These are phyloP conservation scores for Cryphonectria parasitica DNA, from an alignment of 2,329 filamentous ascomycete species.

Conservation along the genomic window DNA sequence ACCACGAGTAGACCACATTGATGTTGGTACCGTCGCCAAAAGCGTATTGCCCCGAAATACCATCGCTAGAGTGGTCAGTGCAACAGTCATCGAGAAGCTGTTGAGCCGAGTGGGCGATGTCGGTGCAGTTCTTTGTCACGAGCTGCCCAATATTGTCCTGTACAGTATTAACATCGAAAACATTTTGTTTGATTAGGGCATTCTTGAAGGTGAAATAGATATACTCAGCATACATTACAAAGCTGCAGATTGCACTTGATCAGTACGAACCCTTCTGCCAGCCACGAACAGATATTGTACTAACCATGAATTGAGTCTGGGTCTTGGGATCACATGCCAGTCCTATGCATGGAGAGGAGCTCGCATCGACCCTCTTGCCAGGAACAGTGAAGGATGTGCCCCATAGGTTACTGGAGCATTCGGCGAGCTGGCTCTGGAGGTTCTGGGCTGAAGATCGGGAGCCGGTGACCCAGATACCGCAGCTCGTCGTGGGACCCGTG, in stretches of 20 bases:
- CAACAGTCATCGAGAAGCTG: conserved; percentile 8
- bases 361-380: neutral
- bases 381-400: neutral
- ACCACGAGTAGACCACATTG: neutral
- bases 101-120: neutral
- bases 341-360: conserved; percentile 13
- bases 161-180: neutral
- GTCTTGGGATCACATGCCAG: conserved; percentile 6
- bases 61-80: neutral
- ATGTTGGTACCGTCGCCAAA: conserved; percentile 8
- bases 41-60: neutral
- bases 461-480: neutral
- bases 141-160: neutral
- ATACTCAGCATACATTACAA: neutral
- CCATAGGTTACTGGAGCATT: neutral
- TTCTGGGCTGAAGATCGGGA: neutral
- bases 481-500: neutral
- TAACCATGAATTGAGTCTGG: conserved; percentile 1
- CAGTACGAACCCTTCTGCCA: neutral
- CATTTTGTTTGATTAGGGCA: neutral
- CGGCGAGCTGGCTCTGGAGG: neutral
- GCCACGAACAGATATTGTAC: neutral
- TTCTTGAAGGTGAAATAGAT: neutral
- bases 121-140: neutral
- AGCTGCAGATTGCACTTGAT: neutral